Base-by-base conservation (phyloP, 2,329 filamentous ascomycete genomes). In the Fusarium clavum region DNA sequence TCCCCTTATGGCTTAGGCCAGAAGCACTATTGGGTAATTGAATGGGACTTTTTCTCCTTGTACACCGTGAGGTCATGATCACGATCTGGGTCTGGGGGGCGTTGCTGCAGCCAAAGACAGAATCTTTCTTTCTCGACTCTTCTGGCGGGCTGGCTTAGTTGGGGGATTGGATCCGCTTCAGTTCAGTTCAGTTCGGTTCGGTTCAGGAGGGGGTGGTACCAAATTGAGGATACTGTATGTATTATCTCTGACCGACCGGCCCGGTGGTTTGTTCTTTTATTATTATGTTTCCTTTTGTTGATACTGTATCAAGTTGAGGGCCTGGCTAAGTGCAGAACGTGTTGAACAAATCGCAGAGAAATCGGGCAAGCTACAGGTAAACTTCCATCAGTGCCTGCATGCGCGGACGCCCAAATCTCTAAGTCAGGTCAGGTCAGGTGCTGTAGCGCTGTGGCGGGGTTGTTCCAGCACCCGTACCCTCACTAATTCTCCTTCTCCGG, bases 21-120 rank as follows among this genome's bases (percentile, higher is more conserved):
- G 18, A 55, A 57, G 67, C 69, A 71, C 70, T 73, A 79, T 79
- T 79, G 76, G 71, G 77, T 79, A 77, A 78, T 79, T 56, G 67
- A 67, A 73, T 73, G 70, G 67, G 40, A 58, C 60, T 69, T 75
- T 74, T 72, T 55, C 53, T 70, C 59, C 30, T 30, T 57, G 70
- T 59, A 57, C 72, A 69, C 63, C 60, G 69, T 77, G 72, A 78
- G 73, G 75, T 77, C 74, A 77, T 77, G 73, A 78, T 78, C 74
- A 75, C 76, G 75, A 79, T 77, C 70, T n/a, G 34, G 34, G 34
- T 38, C 34, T 38, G 62, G 64, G 69, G 62, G 57, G 61, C 40
- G 61, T 67, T 65, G 53, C 41, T 56, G 48, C 56, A 66, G 30
- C 52, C 54, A 61, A 51, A 51, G 38, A 22, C 54, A 57, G 56